Evolutionary conservation across 257 asterid species (phyloP), one percentile per base, ranked within the genome.

Genomic region (Gentiana straminea): DNA sequence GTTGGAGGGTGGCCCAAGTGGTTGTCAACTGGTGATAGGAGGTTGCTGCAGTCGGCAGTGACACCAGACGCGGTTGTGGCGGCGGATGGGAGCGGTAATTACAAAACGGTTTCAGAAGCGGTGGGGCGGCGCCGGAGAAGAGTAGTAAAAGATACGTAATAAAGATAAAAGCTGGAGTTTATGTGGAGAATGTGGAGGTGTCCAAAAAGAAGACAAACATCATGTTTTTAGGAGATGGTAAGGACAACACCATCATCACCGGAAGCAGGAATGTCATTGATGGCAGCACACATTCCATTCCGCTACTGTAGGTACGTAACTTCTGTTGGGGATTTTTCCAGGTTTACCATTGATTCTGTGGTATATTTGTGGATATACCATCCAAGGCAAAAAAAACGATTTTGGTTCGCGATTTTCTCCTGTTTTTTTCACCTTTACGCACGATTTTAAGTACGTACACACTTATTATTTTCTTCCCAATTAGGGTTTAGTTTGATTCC

Each of bases 141-240:
- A 84, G 95, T 3, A 78, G 64, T 38, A 46, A 33, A 65, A 66
- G 95, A 36, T 83, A 79, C 47, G 73, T 89, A 2, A 86, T 89
- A 1, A 76, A 81, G 56, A 86, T 89, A 0, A 86, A 80, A 36
- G 92, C 95, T 0, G 97, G 97, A 0, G 83, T 76, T 49, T 89
- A 89, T 41, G 71, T 79, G n/a, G 97, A 89, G 65, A 81, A 83
- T 34, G 97, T 89, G 69, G 94, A 79, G 33, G 81, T 89, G 5
- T 57, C 79, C 0, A 86, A 73, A 49, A 75, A 41, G 79, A 86
- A 81, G 52, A 74, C 68, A 0, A 84, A 84, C 38, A 76, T 89
- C 53, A 84, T 89, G 95, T 89, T 89, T 66, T 0, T 81, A 59
- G 97, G 97, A 48, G 97, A 89, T 67, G 94, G 94, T 8, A 77